Evolutionary conservation across 75 land plant genomes (phyloP).

Genomic region (Sequoia sempervirens): DNA sequence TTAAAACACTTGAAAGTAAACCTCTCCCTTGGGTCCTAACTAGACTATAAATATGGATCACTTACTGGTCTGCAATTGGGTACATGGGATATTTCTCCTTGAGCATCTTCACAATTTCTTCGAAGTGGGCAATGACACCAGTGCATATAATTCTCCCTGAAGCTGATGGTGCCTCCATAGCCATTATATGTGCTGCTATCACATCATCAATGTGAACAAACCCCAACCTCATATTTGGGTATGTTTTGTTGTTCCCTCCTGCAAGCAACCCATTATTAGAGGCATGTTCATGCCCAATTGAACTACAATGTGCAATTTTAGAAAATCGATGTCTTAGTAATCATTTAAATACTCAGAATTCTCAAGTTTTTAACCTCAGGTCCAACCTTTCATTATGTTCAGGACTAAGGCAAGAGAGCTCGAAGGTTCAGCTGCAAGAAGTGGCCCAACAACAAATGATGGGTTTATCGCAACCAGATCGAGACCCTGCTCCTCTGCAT

Average conservation of each 20-base stretch:
- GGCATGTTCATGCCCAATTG: too few relatives aligned
- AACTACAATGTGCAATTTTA: too few relatives aligned
- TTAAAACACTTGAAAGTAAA: too few relatives aligned
- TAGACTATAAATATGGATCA: too few relatives aligned
- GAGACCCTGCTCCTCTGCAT: too few relatives aligned
- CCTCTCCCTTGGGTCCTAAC: too few relatives aligned
- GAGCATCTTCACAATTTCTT: conserved; percentile 72
- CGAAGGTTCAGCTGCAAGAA: conserved; percentile 69
- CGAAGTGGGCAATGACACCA: conserved; percentile 73
- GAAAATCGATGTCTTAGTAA: too few relatives aligned
- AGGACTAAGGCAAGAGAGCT: conserved; percentile 67
- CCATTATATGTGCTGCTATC: conserved; percentile 63
- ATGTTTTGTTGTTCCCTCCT: conserved; percentile 15
- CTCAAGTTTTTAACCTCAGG: not conserved
- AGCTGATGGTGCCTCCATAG: conserved; percentile 59
- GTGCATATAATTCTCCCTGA: conserved; percentile 86
- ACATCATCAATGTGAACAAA: conserved; percentile 93
- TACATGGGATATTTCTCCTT: conserved; percentile 65
- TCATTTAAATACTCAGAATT: too few relatives aligned
- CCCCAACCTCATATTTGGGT: conserved; percentile 71
- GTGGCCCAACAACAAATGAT: conserved; percentile 77
- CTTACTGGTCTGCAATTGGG: conserved; percentile 56
- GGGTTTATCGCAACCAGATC: too few relatives aligned
- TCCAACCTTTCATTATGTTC: conserved; percentile 52
- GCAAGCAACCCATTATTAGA: not conserved